Evolutionary conservation across 371 early-diverging fungal species (phyloP), one percentile per base, ranked within the genome.

Genomic region (Batkoa obscura): DNA sequence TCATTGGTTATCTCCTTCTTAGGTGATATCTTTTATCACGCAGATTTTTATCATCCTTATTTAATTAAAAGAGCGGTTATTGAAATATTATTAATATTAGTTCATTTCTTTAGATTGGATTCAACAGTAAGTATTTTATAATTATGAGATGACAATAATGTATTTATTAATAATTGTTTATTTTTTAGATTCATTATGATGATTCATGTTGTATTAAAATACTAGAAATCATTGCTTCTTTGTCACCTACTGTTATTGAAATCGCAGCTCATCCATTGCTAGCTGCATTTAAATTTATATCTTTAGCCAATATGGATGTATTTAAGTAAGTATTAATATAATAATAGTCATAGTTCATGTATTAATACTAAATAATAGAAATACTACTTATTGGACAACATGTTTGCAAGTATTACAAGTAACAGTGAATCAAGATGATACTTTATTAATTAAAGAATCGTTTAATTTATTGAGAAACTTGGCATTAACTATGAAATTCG

Each of bases 1-100:
- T 43, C 55, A 3, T 10, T 55, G 41, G 30, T 55, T 32, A 12
- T 55, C 17, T 43, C 55, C 9, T 55, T 55, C 55, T 43, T 55
- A 6, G 55, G 43, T 33, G 55, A 55, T 32, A 43, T 55, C 8
- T 43, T 39, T 32, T 55, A 55, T n/a, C 55, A 55, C n/a, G 55
- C 55, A 10, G 55, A 55, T 5, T 41, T 42, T 15, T 55, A 55
- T 33, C 43, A 55, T 33, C 55, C 55, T 5, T 55, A 55, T 43
- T 12, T 55, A 12, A 33, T 55, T 5, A 42, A 55, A 33, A 34
- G 17, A 13, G 55, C 43, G 3, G 41, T 55, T 10, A 15, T 32
- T 31, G 39, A 55, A 32, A 23, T 55, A 13, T 12, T 55, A 43
- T 5, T 43, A 10, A 41, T 55, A 33, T 31, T 55, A 32, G n/a